A percentile compares a stretch with the other conserved stretches of the same genome.
These are phyloP conservation scores for Ogataea salicorniae DNA, from an alignment of 805 yeast species.

Conservation along the genomic window DNA sequence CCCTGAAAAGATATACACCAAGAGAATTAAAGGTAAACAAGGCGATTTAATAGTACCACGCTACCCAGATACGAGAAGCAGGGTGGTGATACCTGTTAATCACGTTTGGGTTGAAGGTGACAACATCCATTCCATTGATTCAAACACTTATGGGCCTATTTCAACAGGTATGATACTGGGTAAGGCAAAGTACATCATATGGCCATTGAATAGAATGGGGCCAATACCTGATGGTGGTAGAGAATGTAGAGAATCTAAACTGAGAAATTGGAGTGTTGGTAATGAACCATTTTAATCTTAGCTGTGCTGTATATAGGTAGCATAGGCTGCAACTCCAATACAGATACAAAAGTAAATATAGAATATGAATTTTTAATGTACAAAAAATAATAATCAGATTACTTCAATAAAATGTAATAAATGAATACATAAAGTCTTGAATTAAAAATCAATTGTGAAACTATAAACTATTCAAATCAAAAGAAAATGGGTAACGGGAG, in stretches of 20 bases:
- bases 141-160: conserved; percentile 84
- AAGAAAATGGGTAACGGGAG: too few relatives aligned
- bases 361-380: too few relatives aligned
- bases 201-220: conserved; percentile 63
- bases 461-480: too few relatives aligned
- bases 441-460: too few relatives aligned
- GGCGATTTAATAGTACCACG: conserved; percentile 66
- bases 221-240: conserved; percentile 47
- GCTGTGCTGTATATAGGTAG: neutral
- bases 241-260: conserved; percentile 36
- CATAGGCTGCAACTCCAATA: too few relatives aligned
- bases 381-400: too few relatives aligned
- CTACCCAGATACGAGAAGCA: conserved; percentile 59
- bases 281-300: neutral
- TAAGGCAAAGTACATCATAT: conserved; percentile 60
- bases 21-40: conserved; percentile 70
- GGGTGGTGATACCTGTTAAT: conserved; percentile 62
- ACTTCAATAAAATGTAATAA: too few relatives aligned
- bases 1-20: conserved; percentile 70
- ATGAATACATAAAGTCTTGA: too few relatives aligned
- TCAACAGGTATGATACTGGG: conserved; percentile 79
- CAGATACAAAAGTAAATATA: too few relatives aligned
- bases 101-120: conserved; percentile 97
- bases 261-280: conserved; percentile 6
- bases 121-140: conserved; percentile 76